Base-by-base conservation (phyloP, 495 filamentous ascomycete species). In the Hypoxylon fragiforme region DNA sequence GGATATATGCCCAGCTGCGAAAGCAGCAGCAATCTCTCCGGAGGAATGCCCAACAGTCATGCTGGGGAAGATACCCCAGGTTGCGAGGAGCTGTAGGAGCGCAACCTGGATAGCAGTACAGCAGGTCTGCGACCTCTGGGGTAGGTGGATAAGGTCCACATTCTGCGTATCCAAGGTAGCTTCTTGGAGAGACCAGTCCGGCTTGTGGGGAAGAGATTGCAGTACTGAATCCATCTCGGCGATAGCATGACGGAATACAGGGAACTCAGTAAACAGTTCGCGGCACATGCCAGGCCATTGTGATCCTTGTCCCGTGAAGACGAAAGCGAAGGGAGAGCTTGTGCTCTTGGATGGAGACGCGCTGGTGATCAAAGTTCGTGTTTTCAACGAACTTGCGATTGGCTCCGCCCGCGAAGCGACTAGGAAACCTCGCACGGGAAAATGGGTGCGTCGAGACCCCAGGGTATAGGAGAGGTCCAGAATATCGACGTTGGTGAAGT, bases 1-100 rank as follows among this genome's bases (percentile, higher is more conserved):
- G 1, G 56, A 48, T 3, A 71, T 21, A 0, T 32, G 32, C 3
- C 67, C 70, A 3, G 52, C 49, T 12, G 71, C 65, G 49, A 74
- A 75, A 0, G 71, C 70, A 0, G 68, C 72, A 0, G 70, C 73
- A 6, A 75, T 69, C 35, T 77, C 74, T 3, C 74, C 73, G 13
- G 59, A 65, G 1, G 70, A 73, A 37, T 77, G 74, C 0, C 74
- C 73, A 3, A 68, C 57, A 0, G 65, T 62, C 7, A 65, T 64
- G 8, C 46, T 40, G 0, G 80, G 75, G 1, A 40, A 37, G 14
- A 85, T 64, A 16, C 68, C 69, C 70, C 69, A 77, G 3, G 62
- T 66, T 1, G 36, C 36, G 4, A 85, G 62, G 0, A 84, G 54
- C 15, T 78, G 67, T 0, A 82, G 76, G 7, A 86, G 35, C 2